phyloP scores from a whole-genome alignment of 371 early-diverging fungal species.

The Mortierella sp. region DNA sequence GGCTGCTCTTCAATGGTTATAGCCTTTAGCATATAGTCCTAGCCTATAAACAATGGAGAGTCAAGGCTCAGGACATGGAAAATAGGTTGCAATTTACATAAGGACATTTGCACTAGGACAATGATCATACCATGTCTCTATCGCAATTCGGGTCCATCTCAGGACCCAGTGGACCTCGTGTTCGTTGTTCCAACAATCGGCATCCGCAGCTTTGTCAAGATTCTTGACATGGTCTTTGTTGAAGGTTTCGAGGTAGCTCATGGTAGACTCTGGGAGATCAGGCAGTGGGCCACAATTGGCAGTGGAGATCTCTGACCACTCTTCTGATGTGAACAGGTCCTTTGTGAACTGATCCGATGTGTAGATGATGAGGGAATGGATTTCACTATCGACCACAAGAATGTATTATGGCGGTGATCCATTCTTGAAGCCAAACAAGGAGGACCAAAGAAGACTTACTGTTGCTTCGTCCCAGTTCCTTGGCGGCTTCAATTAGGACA shows the following conservation, averaged over 20 bases:
- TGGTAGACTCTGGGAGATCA: neutral
- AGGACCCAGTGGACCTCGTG: conserved; percentile 12
- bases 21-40: conserved; percentile 8
- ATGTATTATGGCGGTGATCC: neutral
- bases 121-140: conserved; percentile 15
- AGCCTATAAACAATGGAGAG: conserved; percentile 10
- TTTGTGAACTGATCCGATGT: conserved; percentile 1
- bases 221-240: conserved; percentile 14
- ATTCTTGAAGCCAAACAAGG: neutral
- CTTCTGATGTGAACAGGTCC: conserved; percentile 7
- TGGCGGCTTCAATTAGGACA: conserved; percentile 9
- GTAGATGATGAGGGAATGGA: conserved; percentile 12
- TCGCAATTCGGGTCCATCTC: conserved; percentile 12
- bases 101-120: neutral
- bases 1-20: conserved; percentile 12
- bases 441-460: neutral
- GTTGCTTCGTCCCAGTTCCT: neutral
- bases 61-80: neutral
- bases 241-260: conserved; percentile 10
- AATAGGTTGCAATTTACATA: conserved; percentile 8
- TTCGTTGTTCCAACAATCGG: conserved; percentile 2
- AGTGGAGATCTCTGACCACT: conserved; percentile 11
- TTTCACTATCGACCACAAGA: conserved; percentile 4
- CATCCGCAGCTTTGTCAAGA: conserved; percentile 13
- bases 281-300: conserved; percentile 9